Evolutionary conservation across 2,329 filamentous ascomycete species (phyloP).

Genomic region (Trichoderma semiorbis): DNA sequence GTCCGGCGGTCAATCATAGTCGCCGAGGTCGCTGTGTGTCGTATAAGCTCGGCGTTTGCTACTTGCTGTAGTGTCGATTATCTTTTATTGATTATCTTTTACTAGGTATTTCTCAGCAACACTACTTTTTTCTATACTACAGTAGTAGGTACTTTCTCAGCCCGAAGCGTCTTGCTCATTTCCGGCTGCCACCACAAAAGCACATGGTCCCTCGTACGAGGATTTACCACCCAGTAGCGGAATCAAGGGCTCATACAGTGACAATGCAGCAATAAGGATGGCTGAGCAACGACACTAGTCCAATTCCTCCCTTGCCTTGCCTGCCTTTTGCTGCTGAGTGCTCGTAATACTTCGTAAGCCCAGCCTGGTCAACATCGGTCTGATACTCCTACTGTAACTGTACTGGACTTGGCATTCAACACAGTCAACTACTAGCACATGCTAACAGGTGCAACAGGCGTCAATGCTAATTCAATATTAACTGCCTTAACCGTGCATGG

Average conservation of each 20-base stretch:
- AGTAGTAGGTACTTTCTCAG: neutral
- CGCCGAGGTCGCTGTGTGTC: slow-evolving; percentile 2
- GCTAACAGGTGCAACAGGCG: neutral
- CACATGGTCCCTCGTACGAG: slow-evolving; percentile 9
- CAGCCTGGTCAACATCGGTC: neutral
- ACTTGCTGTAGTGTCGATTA: neutral
- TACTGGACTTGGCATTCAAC: neutral
- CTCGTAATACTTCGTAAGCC: neutral
- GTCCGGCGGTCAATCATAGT: slow-evolving; percentile 3
- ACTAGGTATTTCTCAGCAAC: neutral
- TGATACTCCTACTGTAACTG: neutral
- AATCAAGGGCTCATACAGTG: neutral
- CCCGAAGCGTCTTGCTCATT: neutral
- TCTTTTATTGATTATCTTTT: neutral
- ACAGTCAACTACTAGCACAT: neutral
- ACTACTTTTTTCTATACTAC: neutral
- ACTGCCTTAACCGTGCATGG: neutral
- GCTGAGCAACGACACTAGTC: slow-evolving; percentile 1
- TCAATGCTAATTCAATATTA: neutral
- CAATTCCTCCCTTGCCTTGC: neutral
- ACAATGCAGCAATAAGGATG: neutral
- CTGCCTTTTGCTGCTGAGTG: neutral
- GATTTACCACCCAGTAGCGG: slow-evolving; percentile 6
- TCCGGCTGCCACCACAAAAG: neutral
- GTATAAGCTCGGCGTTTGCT: neutral